Base-by-base conservation (phyloP, 1,284 basidiomycete genomes). In the Meripilus lineatus region DNA sequence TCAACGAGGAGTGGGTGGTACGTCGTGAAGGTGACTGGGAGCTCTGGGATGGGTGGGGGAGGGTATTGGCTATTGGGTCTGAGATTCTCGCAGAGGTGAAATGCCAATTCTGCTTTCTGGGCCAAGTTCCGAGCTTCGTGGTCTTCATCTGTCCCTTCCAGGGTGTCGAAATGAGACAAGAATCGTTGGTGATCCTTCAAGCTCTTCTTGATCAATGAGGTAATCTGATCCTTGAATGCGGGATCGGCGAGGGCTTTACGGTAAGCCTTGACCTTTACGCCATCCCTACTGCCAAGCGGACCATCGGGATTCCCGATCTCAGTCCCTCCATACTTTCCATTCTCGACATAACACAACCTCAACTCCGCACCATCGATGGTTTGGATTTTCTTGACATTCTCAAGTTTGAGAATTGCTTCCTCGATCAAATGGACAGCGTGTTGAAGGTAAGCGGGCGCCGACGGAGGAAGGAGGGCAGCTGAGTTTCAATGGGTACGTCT, bases 1-100 rank as follows among this genome's bases (percentile, higher is more conserved):
- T 92, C 89, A 46, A 90, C 81, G 39, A 91, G 75, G 26, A 91
- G 71, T 6, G 89, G 89, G 54, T 92, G 89, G 58, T 91, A 92
- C 1, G 88, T 89, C 44, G 89, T 87, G 65, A 87, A 84, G 56
- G 75, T 72, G 21, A 78, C 61, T 1, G 75, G 72, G 5, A 67
- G 47, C 48, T 68, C 57, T 38, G 67, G 56, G 35, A 58, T 47
- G 41, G 62, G 58, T 30, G 59, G 58, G 21, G 69, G 47, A 56
- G 58, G 26, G 46, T 58, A 59, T 48, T 74, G 76, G 52, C 65
- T 73, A 25, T 81, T 81, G 4, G 80, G 82, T 10, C 80, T 79
- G 30, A 77, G 71, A 25, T 74, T 70, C 56, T 88, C 85, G 5
- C 79, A 74, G 39, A 88, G 69, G 14, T 74, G 58, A 61, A 83